phyloP scores from a whole-genome alignment of 176 grass and related monocot species.

The Urochloa ruziziensis region DNA sequence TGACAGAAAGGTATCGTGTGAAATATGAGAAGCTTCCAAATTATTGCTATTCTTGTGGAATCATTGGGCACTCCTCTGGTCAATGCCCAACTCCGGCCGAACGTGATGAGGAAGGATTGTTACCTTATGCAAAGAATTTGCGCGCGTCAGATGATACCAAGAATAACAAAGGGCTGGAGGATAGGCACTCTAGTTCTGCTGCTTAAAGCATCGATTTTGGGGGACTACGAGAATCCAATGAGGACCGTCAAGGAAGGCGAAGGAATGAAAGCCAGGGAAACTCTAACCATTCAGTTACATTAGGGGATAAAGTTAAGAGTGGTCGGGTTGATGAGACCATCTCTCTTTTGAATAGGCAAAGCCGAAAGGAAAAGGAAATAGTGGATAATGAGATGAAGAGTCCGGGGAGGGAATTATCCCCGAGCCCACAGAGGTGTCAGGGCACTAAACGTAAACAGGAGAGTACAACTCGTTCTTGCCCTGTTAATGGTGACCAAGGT shows the following conservation, averaged over 20 bases:
- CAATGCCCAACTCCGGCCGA: not conserved
- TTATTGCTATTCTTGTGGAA: not conserved
- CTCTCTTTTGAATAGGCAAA: too few relatives aligned
- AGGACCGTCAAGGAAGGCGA: not conserved
- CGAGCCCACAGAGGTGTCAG: not conserved
- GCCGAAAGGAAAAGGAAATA: too few relatives aligned
- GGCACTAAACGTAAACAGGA: not conserved
- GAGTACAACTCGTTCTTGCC: not conserved
- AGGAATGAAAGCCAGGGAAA: too few relatives aligned
- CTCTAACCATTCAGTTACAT: too few relatives aligned
- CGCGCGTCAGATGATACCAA: not conserved
- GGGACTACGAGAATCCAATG: not conserved
- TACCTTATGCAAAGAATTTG: not conserved
- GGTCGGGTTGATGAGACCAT: too few relatives aligned
- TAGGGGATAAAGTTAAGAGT: too few relatives aligned
- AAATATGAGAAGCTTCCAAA: not conserved
- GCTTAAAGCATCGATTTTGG: fast-evolving
- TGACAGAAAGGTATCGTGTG: not conserved
- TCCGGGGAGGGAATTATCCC: not conserved
- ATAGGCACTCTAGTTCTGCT: not conserved
- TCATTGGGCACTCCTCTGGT: not conserved
- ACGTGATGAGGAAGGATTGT: not conserved
- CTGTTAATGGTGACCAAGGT: not conserved
- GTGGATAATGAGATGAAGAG: fast-evolving
- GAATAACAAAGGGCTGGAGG: not conserved